Evolutionary conservation across 1,284 basidiomycete species (phyloP), one percentile per base, ranked within the genome.

Genomic region (Tranzscheliella williamsii): DNA sequence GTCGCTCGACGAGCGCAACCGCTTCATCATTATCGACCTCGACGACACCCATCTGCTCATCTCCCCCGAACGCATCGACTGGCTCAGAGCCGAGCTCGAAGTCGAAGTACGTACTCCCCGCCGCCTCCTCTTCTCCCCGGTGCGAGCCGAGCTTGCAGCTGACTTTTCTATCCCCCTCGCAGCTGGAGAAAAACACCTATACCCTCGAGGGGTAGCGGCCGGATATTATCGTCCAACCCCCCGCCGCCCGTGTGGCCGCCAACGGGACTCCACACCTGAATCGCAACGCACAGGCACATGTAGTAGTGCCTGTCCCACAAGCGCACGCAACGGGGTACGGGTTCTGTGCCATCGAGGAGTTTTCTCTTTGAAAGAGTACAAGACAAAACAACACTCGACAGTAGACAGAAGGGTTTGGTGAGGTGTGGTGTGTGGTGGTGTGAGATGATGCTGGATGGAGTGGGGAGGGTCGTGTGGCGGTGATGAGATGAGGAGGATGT

Each of bases 21-120:
- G 73, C 17, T 92, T 92, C 78, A 87, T 92, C 65, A 88, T 91
- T 49, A 87, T 91, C 71, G 90, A 93, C 68, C 77, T 92, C 22
- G 90, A 92, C 72, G 89, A 91, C 56, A 84, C 85, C 43, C 89
- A 91, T 78, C 73, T 92, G 1, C 84, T 92, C 36, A 87, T 91
- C 76, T 87, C 87, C 68, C 85, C 86, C 0, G 89, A 91, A 54
- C 84, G 87, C 44, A 86, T 91, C 70, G 87, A 86, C 62, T 80
- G 85, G 30, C 85, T 92, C 5, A 79, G 85, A 43, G 82, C 81
- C 56, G 85, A 88, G 60, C 80, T 92, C 21, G 89, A 91, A 71
- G 74, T 83, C 12, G 89, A 91, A 84, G 89, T 89, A 66, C 38
- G 84, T 79, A 38, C 26, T 16, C 37, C 18, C 32, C 32, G 8